Base-by-base conservation (phyloP, 2,329 filamentous ascomycete genomes). In the Dactylella cylindrospora region DNA sequence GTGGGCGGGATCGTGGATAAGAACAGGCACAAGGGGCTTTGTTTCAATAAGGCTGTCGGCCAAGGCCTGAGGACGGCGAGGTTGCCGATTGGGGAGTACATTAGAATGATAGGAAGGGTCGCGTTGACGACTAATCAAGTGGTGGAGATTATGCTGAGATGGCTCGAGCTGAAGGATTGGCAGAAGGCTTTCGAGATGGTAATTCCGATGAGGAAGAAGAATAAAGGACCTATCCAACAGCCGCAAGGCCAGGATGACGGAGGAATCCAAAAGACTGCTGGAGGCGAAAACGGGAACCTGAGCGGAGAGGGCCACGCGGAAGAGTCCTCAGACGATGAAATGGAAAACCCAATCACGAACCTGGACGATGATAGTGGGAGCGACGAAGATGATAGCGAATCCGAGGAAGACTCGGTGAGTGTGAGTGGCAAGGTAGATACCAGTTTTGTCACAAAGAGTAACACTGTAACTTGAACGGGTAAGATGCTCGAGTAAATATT, bases 101-200 rank as follows among this genome's bases (percentile, higher is more conserved):
- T 98, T 78, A 80, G 89, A 66, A 94, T 98, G 87, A 80, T 84
- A 52, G 90, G 86, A 68, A 82, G 93, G 25, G 83, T 85, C 68
- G 88, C 98, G 3, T 76, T 98, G 54, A 85, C 91, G 2, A 96
- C 91, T 5, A 98, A 97, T 71, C 93, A 98, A 70, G 93, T 98
- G 1, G 82, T 93, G 39, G 91, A 97, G 74, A 97, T 98, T 65
- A 95, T 98, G 88, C 75, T 95, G 38, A 84, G 83, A 66, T 98
- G 90, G 90, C 74, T 98, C 50, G 89, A 96, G 73, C 82, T 82
- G 41, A 88, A 87, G 1, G 86, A 97, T 72, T 98, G 93, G 93
- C 90, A 85, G 1, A 78, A 86, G 70, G 90, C 93, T 0, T 98
- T 98, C 71, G 75, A 90, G 74, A 79, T 82, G 44, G 89, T 94